phyloP scores from a whole-genome alignment of 2,329 filamentous ascomycete genomes.

The Shiraia bambusicola region DNA sequence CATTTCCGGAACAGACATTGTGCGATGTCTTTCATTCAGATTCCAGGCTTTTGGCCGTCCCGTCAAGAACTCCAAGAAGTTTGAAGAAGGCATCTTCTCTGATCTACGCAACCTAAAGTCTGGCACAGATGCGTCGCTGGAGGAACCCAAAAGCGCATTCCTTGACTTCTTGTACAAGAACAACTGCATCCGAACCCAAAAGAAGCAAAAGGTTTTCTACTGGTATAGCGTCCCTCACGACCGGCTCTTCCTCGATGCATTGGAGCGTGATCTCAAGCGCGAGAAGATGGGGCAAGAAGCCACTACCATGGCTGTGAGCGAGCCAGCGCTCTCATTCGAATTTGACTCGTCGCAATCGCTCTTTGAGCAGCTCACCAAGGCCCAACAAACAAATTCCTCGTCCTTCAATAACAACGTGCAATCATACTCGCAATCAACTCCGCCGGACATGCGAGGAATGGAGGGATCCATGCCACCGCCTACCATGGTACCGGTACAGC shows the following conservation, averaged over 20 bases:
- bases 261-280: slow-evolving; percentile 95
- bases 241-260: slow-evolving; percentile 91
- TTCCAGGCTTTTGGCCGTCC: slow-evolving; percentile 98
- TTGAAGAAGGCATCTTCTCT: slow-evolving; percentile 99
- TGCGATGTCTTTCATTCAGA: slow-evolving; percentile 94
- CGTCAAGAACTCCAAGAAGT: slow-evolving; percentile 99
- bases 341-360: slow-evolving; percentile 99
- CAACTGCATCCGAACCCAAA: slow-evolving; percentile 99
- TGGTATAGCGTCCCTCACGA: slow-evolving; percentile 99
- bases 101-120: slow-evolving; percentile 98
- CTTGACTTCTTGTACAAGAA: slow-evolving; percentile 99
- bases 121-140: slow-evolving; percentile 93
- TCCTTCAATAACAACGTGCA: slow-evolving; percentile 77
- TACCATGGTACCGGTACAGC: slow-evolving; percentile 66
- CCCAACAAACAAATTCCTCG: slow-evolving; percentile 96
- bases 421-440: slow-evolving; percentile 74
- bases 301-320: slow-evolving; percentile 93
- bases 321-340: slow-evolving; percentile 96
- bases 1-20: slow-evolving; percentile 98
- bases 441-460: slow-evolving; percentile 85
- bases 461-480: slow-evolving; percentile 88
- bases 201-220: slow-evolving; percentile 99
- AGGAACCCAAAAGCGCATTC: slow-evolving; percentile 98
- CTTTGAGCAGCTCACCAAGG: slow-evolving; percentile 98
- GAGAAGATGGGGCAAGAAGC: slow-evolving; percentile 99